These are phyloP conservation scores for Suillus weaverae DNA, from an alignment of 768 basidiomycete species.

Conservation along the genomic window DNA sequence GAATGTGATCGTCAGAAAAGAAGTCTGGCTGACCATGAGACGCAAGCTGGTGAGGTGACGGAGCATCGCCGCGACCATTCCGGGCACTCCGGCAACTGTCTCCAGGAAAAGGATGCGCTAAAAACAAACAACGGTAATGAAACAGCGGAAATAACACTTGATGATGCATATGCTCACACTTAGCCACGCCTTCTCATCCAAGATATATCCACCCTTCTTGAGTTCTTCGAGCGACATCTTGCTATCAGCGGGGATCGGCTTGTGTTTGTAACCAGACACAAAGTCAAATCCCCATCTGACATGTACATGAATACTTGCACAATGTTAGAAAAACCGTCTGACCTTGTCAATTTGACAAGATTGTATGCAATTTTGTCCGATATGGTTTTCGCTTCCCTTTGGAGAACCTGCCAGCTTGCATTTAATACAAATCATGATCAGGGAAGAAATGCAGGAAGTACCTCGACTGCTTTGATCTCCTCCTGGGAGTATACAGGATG, in stretches of 20 bases:
- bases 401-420: conserved; percentile 56
- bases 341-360: conserved; percentile 60
- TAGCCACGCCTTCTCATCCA: conserved; percentile 79
- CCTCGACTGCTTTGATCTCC: conserved; percentile 74
- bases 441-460: conserved; percentile 28
- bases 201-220: conserved; percentile 67
- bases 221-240: conserved; percentile 75
- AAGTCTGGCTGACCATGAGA: conserved; percentile 62
- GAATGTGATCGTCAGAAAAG: conserved; percentile 10
- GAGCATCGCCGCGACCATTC: conserved; percentile 89
- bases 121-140: conserved; percentile 1
- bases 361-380: conserved; percentile 72
- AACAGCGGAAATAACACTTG: conserved; percentile 29
- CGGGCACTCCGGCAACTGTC: conserved; percentile 91
- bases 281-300: conserved; percentile 73
- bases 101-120: conserved; percentile 73
- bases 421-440: conserved; percentile 3
- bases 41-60: conserved; percentile 88
- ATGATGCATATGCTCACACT: conserved; percentile 41
- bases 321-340: conserved; percentile 13
- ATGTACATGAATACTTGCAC: conserved; percentile 7
- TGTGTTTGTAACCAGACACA: conserved; percentile 83
- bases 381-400: conserved; percentile 59
- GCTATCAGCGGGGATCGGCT: conserved; percentile 55
- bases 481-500: conserved; percentile 86